Conservation (phyloP, 768 basidiomycete species). For the Kwoniella pini region DNA sequence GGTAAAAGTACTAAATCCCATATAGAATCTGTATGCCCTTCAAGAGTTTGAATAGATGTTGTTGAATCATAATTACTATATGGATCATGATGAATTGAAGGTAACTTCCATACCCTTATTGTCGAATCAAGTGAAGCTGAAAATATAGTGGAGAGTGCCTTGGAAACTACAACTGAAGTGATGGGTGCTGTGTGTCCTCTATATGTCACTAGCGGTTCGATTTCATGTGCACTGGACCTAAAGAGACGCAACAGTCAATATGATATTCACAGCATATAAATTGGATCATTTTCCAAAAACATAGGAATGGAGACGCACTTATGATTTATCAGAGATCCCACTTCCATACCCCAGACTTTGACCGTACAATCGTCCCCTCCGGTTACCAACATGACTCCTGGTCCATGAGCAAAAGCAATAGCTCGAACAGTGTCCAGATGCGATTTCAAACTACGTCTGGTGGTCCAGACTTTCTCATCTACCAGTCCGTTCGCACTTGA, state of each 20-base stretch:
- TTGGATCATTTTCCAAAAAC: not conserved
- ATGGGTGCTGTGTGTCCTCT: constrained; percentile 91
- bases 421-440: constrained; percentile 92
- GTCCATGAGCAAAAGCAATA: constrained; percentile 73
- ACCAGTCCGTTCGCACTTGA: constrained; percentile 57
- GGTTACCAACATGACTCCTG: constrained; percentile 82
- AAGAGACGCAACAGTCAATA: not conserved
- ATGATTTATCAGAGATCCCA: constrained; percentile 69
- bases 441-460: constrained; percentile 84
- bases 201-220: constrained; percentile 88
- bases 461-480: constrained; percentile 67
- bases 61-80: constrained; percentile 88
- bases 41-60: constrained; percentile 72
- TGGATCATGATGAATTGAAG: constrained; percentile 73
- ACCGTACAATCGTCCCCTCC: constrained; percentile 94
- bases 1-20: constrained; percentile 90
- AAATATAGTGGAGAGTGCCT: constrained; percentile 69
- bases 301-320: constrained; percentile 62
- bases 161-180: constrained; percentile 70
- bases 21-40: constrained; percentile 92
- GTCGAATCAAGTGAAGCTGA: constrained; percentile 92
- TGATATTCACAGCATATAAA: too few relatives aligned
- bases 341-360: constrained; percentile 92
- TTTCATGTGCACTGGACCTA: constrained; percentile 59
- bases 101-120: constrained; percentile 86